phyloP scores from a whole-genome alignment of 495 filamentous ascomycete species.

The Xylona heveae region DNA sequence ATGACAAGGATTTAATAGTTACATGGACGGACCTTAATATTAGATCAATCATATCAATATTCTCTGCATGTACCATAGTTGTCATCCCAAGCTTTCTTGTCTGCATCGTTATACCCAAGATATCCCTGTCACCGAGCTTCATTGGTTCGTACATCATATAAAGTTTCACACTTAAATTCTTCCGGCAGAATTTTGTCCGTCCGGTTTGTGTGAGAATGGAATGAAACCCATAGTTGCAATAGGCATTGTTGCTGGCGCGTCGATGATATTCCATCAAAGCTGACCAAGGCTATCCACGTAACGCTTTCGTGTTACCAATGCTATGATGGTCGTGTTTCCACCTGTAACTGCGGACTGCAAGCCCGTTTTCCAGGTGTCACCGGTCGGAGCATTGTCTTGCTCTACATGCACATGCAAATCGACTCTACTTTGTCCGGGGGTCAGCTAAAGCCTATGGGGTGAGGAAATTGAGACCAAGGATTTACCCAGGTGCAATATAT shows the following conservation, averaged over 20 bases:
- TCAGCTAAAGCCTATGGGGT: too few relatives aligned
- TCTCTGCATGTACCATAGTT: conserved; percentile 6
- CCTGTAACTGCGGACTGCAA: conserved; percentile 3
- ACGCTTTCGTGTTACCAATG: conserved; percentile 3
- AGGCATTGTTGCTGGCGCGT: not conserved
- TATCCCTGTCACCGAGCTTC: conserved; percentile 1
- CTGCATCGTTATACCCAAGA: conserved; percentile 3
- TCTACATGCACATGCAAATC: conserved; percentile 4
- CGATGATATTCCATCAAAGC: conserved; percentile 3
- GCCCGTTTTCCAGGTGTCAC: conserved; percentile 5
- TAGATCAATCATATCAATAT: conserved; percentile 4
- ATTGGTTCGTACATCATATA: conserved; percentile 5
- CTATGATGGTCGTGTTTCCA: conserved; percentile 4
- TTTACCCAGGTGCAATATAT: conserved; percentile 5
- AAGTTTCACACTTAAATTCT: conserved; percentile 3
- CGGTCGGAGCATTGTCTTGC: conserved; percentile 5
- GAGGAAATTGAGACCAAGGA: too few relatives aligned
- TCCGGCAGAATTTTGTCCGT: too few relatives aligned
- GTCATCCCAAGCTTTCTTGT: conserved; percentile 3
- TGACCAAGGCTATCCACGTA: conserved; percentile 1
- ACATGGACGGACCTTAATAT: too few relatives aligned
- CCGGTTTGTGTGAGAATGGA: conserved; percentile 2
- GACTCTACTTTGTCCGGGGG: too few relatives aligned
- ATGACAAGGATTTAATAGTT: too few relatives aligned
- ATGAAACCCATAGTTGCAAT: conserved; percentile 6